Percentiles rank a stretch among this genome's conserved stretches.
Conservation (phyloP, 176 grass and related monocot genomes). For the Calamus simplicifolius region DNA sequence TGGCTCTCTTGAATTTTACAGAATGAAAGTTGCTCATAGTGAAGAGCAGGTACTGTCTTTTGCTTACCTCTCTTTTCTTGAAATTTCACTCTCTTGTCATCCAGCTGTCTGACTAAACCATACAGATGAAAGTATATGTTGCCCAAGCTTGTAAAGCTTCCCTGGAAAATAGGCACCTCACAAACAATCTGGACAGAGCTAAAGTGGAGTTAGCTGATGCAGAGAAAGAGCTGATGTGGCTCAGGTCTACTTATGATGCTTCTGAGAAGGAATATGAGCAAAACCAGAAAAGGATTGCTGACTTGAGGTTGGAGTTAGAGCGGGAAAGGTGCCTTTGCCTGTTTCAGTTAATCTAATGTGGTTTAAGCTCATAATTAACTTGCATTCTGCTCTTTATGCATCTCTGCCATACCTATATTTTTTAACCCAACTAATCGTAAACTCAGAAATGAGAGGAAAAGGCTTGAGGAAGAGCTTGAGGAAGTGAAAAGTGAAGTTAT, state of each 20-base stretch:
- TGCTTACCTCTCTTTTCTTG: conserved; percentile 2
- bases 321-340: conserved; percentile 67
- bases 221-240: conserved; percentile 87
- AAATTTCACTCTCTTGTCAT: too few species aligned
- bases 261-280: conserved; percentile 74
- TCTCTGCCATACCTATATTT: neutral
- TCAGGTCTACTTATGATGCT: conserved; percentile 51
- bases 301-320: conserved; percentile 64
- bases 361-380: conserved; percentile 7
- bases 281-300: conserved; percentile 72
- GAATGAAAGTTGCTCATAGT: conserved; percentile 51
- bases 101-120: neutral
- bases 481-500: conserved; percentile 81
- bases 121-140: conserved; percentile 62
- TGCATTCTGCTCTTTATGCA: neutral
- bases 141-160: conserved; percentile 74
- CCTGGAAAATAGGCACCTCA: conserved; percentile 61
- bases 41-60: conserved; percentile 76
- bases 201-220: conserved; percentile 51
- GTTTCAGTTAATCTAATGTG: neutral
- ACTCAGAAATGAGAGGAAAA: conserved; percentile 72
- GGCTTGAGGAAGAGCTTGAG: conserved; percentile 66
- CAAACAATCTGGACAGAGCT: conserved; percentile 57
- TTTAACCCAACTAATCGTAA: conserved; percentile 21
- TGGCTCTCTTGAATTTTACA: conserved; percentile 59